Percentiles rank a stretch among this genome's conserved stretches.
Conservation (phyloP, 306 rosid genomes). For the Cucumis cinereus region DNA sequence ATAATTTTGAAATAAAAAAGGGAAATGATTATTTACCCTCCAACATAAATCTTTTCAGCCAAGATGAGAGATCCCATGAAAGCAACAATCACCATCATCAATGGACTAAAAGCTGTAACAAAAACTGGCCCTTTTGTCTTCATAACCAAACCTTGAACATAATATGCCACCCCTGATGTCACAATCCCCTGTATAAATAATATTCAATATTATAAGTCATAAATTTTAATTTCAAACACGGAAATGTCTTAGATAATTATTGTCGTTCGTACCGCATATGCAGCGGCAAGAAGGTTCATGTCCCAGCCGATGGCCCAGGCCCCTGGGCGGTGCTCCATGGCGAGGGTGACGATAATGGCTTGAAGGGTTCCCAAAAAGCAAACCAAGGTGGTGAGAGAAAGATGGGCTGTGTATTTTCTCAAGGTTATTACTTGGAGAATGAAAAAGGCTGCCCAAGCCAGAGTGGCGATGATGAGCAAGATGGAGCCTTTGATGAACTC, state of each 20-base stretch:
- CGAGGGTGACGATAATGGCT: slow-evolving; percentile 56
- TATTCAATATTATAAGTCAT: background rate
- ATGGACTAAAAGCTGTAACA: slow-evolving; percentile 85
- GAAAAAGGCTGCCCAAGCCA: slow-evolving; percentile 91
- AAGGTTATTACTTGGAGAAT: slow-evolving; percentile 72
- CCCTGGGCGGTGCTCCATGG: slow-evolving; percentile 48
- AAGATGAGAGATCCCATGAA: slow-evolving; percentile 66
- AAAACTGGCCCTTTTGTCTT: slow-evolving; percentile 79
- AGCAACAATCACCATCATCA: slow-evolving; percentile 82
- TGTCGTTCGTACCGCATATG: slow-evolving; percentile 51
- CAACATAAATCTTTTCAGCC: slow-evolving; percentile 61
- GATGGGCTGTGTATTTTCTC: slow-evolving; percentile 62
- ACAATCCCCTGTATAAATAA: slow-evolving; percentile 49
- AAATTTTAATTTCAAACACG: no score
- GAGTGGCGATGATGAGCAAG: slow-evolving; percentile 61
- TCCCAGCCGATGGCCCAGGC: slow-evolving; percentile 93
- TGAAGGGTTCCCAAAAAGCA: slow-evolving; percentile 74
- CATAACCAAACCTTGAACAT: slow-evolving; percentile 77
- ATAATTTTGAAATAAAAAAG: background rate
- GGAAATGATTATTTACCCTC: slow-evolving; percentile 35
- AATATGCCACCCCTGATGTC: slow-evolving; percentile 53
- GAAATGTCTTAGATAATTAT: no score
- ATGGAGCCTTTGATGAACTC: slow-evolving; percentile 81
- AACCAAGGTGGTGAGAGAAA: slow-evolving; percentile 74
- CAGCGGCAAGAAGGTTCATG: slow-evolving; percentile 79